Evolutionary conservation across 1,284 basidiomycete genomes (phyloP).

Genomic region (Puccinia novopanici): DNA sequence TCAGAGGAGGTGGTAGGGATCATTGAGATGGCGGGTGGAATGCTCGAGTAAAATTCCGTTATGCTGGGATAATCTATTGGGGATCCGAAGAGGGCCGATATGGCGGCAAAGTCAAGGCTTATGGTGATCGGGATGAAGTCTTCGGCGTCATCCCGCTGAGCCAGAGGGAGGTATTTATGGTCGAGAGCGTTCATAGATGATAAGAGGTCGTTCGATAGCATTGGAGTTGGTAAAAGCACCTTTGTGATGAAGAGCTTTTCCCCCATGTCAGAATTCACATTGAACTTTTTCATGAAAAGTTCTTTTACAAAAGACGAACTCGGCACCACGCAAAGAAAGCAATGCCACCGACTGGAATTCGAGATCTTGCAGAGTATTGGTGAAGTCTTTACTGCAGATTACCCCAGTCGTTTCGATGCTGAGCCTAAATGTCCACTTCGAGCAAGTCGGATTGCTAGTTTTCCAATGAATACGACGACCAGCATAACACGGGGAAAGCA

Average conservation of each 20-base stretch:
- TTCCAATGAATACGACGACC: background rate
- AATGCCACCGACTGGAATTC: background rate
- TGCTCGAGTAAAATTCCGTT: background rate
- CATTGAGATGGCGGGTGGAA: background rate
- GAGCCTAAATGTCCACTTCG: slow-evolving; percentile 3
- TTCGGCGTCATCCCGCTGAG: fast-evolving
- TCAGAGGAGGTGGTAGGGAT: background rate
- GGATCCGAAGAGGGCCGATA: slow-evolving; percentile 15
- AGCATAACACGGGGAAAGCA: background rate
- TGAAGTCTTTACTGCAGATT: background rate
- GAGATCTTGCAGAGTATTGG: background rate
- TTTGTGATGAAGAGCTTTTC: slow-evolving; percentile 13
- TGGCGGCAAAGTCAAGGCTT: background rate
- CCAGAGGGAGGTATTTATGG: slow-evolving; percentile 12
- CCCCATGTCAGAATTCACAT: slow-evolving; percentile 7
- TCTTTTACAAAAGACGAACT: background rate
- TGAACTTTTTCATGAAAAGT: slow-evolving; percentile 6
- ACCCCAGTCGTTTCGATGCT: background rate
- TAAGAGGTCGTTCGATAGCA: background rate
- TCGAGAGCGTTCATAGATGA: background rate
- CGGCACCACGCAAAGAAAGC: background rate
- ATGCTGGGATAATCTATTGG: background rate
- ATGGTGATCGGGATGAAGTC: background rate
- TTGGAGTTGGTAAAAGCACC: slow-evolving; percentile 21
- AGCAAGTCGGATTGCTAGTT: slow-evolving; percentile 12